These are phyloP conservation scores for Entomortierella lignicola DNA, from an alignment of 192 early-diverging fungal species.

Conservation along the genomic window DNA sequence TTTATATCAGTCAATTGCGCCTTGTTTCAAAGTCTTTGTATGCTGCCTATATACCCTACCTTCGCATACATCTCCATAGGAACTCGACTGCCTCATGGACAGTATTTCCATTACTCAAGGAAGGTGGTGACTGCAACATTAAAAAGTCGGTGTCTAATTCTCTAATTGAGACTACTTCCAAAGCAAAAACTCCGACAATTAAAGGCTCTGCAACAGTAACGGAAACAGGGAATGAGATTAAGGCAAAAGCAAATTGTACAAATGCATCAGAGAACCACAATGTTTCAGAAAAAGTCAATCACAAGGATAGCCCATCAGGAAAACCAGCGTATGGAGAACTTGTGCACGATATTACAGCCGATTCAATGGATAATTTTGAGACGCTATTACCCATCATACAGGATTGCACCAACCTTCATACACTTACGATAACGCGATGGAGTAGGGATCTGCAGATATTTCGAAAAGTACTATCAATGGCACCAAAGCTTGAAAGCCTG, in stretches of 20 bases:
- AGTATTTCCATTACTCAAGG: constrained; percentile 10
- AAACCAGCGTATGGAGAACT: constrained; percentile 7
- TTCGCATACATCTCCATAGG: constrained; percentile 33
- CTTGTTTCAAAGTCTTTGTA: constrained; percentile 27
- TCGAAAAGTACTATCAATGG: background rate
- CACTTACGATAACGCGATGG: constrained; percentile 26
- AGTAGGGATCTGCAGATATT: constrained; percentile 11
- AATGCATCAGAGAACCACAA: background rate
- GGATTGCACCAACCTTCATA: constrained; percentile 26
- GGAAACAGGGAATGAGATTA: background rate
- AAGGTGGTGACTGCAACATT: background rate
- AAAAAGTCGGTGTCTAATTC: background rate
- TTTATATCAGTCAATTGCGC: constrained; percentile 30
- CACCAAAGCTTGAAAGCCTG: constrained; percentile 2
- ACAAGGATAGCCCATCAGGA: background rate
- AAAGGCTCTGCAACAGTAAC: background rate
- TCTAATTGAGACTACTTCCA: background rate
- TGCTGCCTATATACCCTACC: constrained; percentile 14
- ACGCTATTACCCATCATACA: constrained; percentile 3
- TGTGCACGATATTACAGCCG: constrained; percentile 23
- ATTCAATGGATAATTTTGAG: constrained; percentile 36
- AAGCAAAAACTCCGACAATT: background rate
- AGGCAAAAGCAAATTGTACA: background rate
- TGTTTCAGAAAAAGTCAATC: background rate
- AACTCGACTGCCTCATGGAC: constrained; percentile 34